Percentiles rank a stretch among this genome's conserved stretches.
phyloP scores from a whole-genome alignment of 2,329 filamentous ascomycete species.

The Cladosporium sp. region DNA sequence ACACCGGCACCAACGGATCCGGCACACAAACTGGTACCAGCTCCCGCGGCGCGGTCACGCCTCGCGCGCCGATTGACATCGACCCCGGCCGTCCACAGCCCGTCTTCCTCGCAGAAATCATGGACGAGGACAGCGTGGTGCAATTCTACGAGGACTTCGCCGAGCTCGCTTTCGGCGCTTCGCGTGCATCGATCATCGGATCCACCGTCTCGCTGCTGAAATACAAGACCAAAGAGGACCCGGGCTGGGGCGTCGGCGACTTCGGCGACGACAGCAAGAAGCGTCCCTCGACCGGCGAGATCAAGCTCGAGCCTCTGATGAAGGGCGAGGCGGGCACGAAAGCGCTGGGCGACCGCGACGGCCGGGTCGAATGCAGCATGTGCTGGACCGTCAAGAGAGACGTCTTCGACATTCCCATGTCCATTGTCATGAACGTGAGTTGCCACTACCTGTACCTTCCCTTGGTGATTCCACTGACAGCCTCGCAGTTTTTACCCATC shows the following conservation, averaged over 20 bases:
- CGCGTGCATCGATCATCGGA: conserved; percentile 69
- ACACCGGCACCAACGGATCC: conserved; percentile 52
- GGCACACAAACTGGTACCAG: conserved; percentile 38
- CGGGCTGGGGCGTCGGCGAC: conserved; percentile 38
- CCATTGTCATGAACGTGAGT: conserved; percentile 97
- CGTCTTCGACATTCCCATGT: conserved; percentile 96
- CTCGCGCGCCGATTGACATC: conserved; percentile 27
- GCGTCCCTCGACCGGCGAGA: conserved; percentile 15
- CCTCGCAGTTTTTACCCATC: conserved; percentile 15
- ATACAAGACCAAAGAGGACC: conserved; percentile 68
- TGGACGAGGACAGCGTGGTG: conserved; percentile 88
- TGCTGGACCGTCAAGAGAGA: conserved; percentile 97
- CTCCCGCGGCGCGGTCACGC: conserved; percentile 44
- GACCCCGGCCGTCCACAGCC: conserved; percentile 54
- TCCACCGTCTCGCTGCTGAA: conserved; percentile 81
- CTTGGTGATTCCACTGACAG: neutral
- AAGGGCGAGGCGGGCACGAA: conserved; percentile 72
- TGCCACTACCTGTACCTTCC: neutral
- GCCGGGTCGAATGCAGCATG: conserved; percentile 89
- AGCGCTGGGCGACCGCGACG: conserved; percentile 71
- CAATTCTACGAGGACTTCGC: conserved; percentile 96
- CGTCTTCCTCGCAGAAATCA: conserved; percentile 83
- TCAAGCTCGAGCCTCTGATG: conserved; percentile 26
- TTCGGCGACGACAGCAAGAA: conserved; percentile 36
- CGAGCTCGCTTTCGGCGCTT: conserved; percentile 84